Conservation (phyloP, 73 alveolate species). For the Halteria grandinella region DNA sequence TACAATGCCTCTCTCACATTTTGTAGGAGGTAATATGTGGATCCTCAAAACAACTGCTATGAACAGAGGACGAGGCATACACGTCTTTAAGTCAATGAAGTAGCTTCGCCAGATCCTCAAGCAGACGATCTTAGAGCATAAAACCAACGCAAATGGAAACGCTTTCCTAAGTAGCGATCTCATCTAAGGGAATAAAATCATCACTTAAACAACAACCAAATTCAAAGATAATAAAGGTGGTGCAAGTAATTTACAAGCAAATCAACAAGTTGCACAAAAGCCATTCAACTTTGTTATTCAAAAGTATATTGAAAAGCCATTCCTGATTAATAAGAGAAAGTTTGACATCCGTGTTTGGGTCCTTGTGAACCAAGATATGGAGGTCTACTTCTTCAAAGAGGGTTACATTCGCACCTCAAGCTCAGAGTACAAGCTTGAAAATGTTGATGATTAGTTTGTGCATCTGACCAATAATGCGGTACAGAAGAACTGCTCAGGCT, state of each 20-base stretch:
- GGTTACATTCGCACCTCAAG: conserved; percentile 91
- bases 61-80: conserved; percentile 82
- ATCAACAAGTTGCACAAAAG: no score
- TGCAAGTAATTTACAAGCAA: no score
- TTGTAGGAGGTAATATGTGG: conserved; percentile 68
- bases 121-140: no score
- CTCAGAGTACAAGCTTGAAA: conserved; percentile 69
- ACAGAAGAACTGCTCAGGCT: conserved; percentile 83
- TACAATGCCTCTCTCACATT: conserved; percentile 44
- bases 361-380: conserved; percentile 75
- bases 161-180: no score
- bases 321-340: conserved; percentile 85
- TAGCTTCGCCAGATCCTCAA: conserved; percentile 43
- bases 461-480: conserved; percentile 96
- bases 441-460: conserved; percentile 75
- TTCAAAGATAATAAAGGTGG: no score
- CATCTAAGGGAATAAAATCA: no score
- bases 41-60: conserved; percentile 73
- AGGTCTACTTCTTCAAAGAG: conserved; percentile 82
- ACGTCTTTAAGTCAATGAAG: conserved; percentile 62
- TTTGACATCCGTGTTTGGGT: conserved; percentile 97
- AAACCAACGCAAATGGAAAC: no score
- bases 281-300: conserved; percentile 87
- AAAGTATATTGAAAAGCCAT: conserved; percentile 94
- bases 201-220: no score